phyloP scores from a whole-genome alignment of 371 early-diverging fungal genomes.

The Mucor indicus region DNA sequence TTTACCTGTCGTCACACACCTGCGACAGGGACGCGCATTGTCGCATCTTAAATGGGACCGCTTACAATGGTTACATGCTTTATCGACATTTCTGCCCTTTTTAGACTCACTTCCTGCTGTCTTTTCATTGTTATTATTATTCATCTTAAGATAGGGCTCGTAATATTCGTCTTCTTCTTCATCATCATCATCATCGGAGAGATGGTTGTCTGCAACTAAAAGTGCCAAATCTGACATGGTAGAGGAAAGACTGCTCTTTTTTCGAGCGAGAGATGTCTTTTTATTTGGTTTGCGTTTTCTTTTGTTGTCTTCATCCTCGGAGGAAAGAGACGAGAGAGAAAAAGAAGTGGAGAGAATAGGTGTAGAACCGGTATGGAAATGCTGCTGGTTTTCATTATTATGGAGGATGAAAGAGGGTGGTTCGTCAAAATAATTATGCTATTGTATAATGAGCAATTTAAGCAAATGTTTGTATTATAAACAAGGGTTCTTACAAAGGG shows the following conservation, averaged over 20 bases:
- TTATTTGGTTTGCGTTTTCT: background rate
- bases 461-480: background rate
- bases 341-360: constrained; percentile 8
- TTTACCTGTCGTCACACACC: constrained; percentile 42
- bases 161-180: background rate
- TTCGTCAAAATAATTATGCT: background rate
- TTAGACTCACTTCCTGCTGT: background rate
- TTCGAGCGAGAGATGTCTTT: background rate
- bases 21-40: constrained; percentile 37
- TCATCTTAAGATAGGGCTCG: background rate
- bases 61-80: constrained; percentile 46
- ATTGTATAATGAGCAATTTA: no score
- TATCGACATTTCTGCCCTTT: constrained; percentile 42
- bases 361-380: constrained; percentile 3
- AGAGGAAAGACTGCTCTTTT: background rate
- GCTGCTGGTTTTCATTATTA: constrained; percentile 5
- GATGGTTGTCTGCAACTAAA: constrained; percentile 1
- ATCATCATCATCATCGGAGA: constrained; percentile 5
- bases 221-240: constrained; percentile 6
- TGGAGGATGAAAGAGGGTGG: background rate
- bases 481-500: constrained; percentile 1
- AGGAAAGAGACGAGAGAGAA: constrained; percentile 11
- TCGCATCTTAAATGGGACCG: constrained; percentile 44
- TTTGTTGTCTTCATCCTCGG: background rate
- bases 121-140: no score